phyloP scores from a whole-genome alignment of 352 stramenopile genomes.

The Globisporangium iwayamae region DNA sequence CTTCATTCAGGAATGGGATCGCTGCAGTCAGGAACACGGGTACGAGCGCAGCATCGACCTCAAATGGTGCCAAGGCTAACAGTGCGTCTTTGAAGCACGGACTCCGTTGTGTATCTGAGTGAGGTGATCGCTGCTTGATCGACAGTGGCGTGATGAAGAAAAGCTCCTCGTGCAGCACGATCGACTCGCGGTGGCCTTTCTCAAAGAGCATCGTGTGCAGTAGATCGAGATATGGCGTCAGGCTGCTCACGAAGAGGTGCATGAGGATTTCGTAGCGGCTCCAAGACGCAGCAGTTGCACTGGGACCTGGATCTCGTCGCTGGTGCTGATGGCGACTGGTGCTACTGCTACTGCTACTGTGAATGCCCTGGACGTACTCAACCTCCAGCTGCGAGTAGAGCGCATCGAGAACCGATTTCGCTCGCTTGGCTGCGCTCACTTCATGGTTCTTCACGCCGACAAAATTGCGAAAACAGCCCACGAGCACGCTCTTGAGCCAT shows the following conservation, averaged over 20 bases:
- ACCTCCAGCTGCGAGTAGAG: conserved; percentile 42
- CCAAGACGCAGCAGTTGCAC: conserved; percentile 12
- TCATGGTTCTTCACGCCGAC: conserved; percentile 20
- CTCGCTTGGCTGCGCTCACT: conserved; percentile 34
- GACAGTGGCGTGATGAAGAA: conserved; percentile 37
- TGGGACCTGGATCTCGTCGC: neutral
- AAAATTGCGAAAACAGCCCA: conserved; percentile 29
- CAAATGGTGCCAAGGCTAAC: conserved; percentile 38
- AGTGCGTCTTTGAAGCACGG: conserved; percentile 44
- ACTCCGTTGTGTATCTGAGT: conserved; percentile 17
- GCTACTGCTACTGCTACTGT: neutral
- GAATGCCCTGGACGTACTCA: conserved; percentile 34
- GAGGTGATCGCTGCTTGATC: neutral
- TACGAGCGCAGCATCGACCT: conserved; percentile 29
- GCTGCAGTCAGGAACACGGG: conserved; percentile 42
- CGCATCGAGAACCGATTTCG: conserved; percentile 34
- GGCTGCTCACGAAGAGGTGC: conserved; percentile 36
- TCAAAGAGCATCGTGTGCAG: conserved; percentile 54
- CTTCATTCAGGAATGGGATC: conserved; percentile 34
- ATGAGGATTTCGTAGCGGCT: conserved; percentile 44
- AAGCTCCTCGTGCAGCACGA: conserved; percentile 42
- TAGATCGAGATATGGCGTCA: conserved; percentile 49
- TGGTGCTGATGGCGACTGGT: neutral
- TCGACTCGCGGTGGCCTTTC: conserved; percentile 31
- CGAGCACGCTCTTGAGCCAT: conserved; percentile 36